These are phyloP conservation scores for Candida pseudocylindracea DNA, from an alignment of 1,139 yeast genomes.

Conservation along the genomic window DNA sequence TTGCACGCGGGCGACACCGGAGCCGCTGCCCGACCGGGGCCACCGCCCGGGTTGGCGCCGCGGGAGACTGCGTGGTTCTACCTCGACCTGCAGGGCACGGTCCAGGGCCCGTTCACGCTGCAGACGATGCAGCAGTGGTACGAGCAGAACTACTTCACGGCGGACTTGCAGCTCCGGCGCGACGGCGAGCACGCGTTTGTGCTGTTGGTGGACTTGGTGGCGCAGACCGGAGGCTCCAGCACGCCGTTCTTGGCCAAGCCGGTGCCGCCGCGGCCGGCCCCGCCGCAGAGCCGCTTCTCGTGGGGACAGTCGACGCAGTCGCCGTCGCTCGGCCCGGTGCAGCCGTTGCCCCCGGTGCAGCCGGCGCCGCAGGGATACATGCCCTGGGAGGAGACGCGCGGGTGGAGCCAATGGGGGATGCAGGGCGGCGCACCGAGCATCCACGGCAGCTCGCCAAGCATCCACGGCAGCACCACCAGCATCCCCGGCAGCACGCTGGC, in stretches of 20 bases:
- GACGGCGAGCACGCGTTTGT: slow-evolving; percentile 17
- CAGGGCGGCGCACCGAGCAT: neutral
- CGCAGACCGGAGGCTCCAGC: slow-evolving; percentile 20
- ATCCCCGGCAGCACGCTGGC: no score
- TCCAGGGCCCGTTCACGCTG: slow-evolving; percentile 70
- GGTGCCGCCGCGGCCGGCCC: neutral
- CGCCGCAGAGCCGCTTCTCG: neutral
- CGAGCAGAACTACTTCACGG: slow-evolving; percentile 33
- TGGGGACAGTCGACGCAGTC: no score
- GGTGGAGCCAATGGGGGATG: neutral
- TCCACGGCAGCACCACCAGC: no score
- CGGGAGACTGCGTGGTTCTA: slow-evolving; percentile 45
- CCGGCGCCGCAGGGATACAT: no score
- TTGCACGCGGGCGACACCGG: no score
- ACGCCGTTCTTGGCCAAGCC: slow-evolving; percentile 29
- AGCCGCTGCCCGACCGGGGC: neutral
- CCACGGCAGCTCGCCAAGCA: no score
- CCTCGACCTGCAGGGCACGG: slow-evolving; percentile 44
- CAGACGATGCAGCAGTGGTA: slow-evolving; percentile 65
- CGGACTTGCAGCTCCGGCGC: slow-evolving; percentile 34
- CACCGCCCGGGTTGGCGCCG: slow-evolving; percentile 6
- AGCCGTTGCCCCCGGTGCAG: no score
- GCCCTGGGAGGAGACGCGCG: neutral
- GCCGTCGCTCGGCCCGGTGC: no score
- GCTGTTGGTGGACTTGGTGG: slow-evolving; percentile 22